Evolutionary conservation across 495 filamentous ascomycete species (phyloP).

Genomic region (Podospora appendiculata): DNA sequence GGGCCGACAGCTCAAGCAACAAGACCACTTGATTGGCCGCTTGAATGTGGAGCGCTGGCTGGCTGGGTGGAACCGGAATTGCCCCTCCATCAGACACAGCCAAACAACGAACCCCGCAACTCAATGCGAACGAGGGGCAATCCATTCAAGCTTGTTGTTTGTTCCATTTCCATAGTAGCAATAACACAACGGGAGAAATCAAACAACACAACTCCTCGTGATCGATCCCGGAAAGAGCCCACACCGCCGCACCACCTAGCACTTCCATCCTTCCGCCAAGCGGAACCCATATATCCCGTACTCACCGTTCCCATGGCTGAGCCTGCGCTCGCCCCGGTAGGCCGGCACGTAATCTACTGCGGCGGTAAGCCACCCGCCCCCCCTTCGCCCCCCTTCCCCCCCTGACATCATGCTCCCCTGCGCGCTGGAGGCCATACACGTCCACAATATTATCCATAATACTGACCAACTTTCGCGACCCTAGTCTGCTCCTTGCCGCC

Average conservation of each 20-base stretch:
- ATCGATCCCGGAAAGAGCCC: too few species aligned
- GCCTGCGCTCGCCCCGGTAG: slow-evolving; percentile 7
- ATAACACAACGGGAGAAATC: not conserved
- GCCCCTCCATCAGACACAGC: too few species aligned
- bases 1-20: too few species aligned
- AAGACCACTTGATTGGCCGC: too few species aligned
- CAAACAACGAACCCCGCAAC: not conserved
- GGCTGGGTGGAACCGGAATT: too few species aligned
- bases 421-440: slow-evolving; percentile 4
- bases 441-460: not conserved
- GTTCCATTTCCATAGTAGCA: not conserved
- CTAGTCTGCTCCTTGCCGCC: slow-evolving; percentile 88
- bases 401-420: slow-evolving; percentile 18
- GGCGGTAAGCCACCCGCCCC: slow-evolving; percentile 17
- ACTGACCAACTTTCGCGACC: not conserved
- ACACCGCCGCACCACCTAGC: too few species aligned
- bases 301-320: slow-evolving; percentile 17
- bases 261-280: too few species aligned
- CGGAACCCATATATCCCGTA: too few species aligned
- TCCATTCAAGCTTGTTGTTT: not conserved
- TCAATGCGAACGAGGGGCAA: not conserved
- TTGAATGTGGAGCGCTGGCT: too few species aligned
- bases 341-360: slow-evolving; percentile 24
- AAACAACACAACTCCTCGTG: too few species aligned
- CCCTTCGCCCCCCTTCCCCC: not conserved